Evolutionary conservation across 148 eudicot genomes (phyloP), one percentile per base, ranked within the genome.

Genomic region (Vaccinium corymbosum): DNA sequence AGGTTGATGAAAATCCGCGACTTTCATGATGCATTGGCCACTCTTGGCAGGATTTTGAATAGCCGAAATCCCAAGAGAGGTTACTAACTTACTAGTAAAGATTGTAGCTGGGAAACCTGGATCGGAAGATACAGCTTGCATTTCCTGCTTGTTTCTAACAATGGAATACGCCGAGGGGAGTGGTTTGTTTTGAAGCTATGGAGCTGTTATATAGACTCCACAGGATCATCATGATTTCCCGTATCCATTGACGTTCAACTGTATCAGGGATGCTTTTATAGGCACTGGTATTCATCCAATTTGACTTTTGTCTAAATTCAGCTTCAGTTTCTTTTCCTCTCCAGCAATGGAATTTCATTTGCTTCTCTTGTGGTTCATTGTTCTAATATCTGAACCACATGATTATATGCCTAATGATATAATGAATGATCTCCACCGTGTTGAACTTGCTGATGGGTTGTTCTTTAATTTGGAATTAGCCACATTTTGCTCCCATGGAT

Each of bases 1-100:
- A 98, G 99, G 57, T 94, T 91, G 79, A 86, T 94, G 19, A 94
- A 90, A 89, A 94, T 94, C 81, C 92, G 98, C 35, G 95, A 92
- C 82, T 97, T 93, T 88, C 87, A 91, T 75, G 99, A 94, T 83
- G 99, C 94, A 10, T 86, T 97, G 91, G 93, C 92, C 78, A 90
- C 89, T 76, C 88, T 97, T 80, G 95, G 92, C 72, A 88, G 89
- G 29, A 76, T 92, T 82, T 87, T 97, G 87, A 82, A 89, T 78
- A 87, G 87, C 83, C 90, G 91, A 79, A 88, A 81, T 38, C 90
- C 92, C 50, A 83, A 66, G 81, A 89, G 83, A 83, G 85, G 89
- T 61, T 89, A 88, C 73, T 85, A 90, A 89, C 85, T 61, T 89
- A 88, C 66, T 85, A 89, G 89, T 86, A 86, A 89, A 13, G 80